phyloP scores from a whole-genome alignment of 1,139 yeast genomes.

The Wickerhamomyces sp. region DNA sequence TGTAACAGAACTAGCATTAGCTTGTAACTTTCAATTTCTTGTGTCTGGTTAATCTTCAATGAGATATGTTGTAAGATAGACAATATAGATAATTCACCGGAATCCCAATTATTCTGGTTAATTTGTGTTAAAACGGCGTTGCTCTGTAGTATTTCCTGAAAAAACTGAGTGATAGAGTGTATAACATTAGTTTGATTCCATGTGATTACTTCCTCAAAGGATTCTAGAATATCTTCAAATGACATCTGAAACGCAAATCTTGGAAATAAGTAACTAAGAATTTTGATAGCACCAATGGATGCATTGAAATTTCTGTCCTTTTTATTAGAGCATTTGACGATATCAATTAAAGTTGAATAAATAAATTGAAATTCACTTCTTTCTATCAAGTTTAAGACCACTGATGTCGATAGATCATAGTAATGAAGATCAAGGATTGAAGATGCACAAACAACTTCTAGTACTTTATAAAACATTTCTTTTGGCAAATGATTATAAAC shows the following conservation, averaged over 20 bases:
- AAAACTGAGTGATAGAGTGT: conserved; percentile 31
- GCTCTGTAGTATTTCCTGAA: conserved; percentile 34
- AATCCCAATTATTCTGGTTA: conserved; percentile 37
- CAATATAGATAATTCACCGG: conserved; percentile 20
- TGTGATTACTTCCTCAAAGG: conserved; percentile 25
- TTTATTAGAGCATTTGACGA: conserved; percentile 29
- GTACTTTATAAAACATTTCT: conserved; percentile 32
- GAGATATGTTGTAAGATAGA: conserved; percentile 11
- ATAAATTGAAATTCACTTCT: conserved; percentile 34
- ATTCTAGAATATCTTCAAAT: conserved; percentile 24
- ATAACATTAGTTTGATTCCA: conserved; percentile 33
- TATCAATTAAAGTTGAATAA: conserved; percentile 33
- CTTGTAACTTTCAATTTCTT: conserved; percentile 33
- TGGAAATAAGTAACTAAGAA: conserved; percentile 19
- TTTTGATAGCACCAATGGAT: conserved; percentile 44
- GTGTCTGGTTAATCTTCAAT: conserved; percentile 24
- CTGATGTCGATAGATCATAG: conserved; percentile 36
- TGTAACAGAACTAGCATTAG: conserved; percentile 38
- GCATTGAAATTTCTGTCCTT: conserved; percentile 33
- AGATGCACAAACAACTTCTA: conserved; percentile 50
- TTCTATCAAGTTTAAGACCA: conserved; percentile 32
- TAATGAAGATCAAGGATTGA: conserved; percentile 35
- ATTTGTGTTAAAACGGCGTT: conserved; percentile 18
- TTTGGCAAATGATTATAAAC: conserved; percentile 47
- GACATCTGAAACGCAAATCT: conserved; percentile 15